Base-by-base conservation (phyloP, 805 yeast genomes). In the Starmera dryadoides region DNA sequence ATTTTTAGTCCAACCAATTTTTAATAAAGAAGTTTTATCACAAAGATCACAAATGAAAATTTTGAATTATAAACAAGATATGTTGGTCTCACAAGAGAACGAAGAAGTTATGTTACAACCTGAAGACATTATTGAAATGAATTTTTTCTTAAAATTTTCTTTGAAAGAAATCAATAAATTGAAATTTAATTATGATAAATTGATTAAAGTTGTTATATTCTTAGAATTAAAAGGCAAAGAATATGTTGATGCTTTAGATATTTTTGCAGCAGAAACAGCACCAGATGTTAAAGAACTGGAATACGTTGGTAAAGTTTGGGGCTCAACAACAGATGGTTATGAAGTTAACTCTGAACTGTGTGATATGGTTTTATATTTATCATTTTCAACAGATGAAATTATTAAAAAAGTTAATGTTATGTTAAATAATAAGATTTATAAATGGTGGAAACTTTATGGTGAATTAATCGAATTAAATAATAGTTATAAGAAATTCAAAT, bases 61-160 rank as follows among this genome's bases (percentile, higher is more conserved):
- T 30, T 34, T 46, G 38, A 48, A 42, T 41, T 47, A 41, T 58
- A 64, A 33, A 55, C 63, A 39, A 49, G 62, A 14, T 48, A 41
- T 42, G 38, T 58, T 34, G 44, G 21, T 12, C 12, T 6, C 8
- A 11, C 4, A 6, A 20, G 34, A 17, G 14, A 18, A 32, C 2
- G 34, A 32, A 12, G 34, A 32, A 9, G 21, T 17, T 20, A 19
- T 43, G 20, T 22, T 64, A 3, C 56, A 49, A 16, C 63, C 63
- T 4, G 69, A 67, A 30, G 65, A 64, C 35, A 52, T 68, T 20
- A 56, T 59, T 12, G 79, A 75, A 34, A 69, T 73, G 39, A 71
- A 66, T 35, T 63, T 64, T 26, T 78, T 78, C 45, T 45, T 77
- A 23, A 63, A 62, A 29, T 76, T 63, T 42, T 68, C 81, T 0